A percentile compares a stretch with the other conserved stretches of the same genome.
Conservation (phyloP, 1,284 basidiomycete genomes). For the Marasmius fiardii region DNA sequence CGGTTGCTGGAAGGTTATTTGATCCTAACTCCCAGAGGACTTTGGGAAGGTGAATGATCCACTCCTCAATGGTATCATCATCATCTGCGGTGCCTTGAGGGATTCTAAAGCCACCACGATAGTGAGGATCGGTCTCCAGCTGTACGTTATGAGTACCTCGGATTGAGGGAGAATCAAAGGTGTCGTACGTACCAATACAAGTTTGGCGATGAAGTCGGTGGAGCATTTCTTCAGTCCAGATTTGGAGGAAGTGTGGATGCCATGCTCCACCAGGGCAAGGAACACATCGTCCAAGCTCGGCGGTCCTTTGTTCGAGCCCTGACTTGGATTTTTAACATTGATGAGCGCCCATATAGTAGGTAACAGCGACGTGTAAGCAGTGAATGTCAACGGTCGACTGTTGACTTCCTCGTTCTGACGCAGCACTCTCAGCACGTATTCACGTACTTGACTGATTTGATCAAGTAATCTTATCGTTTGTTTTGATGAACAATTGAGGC, state of each 20-base stretch:
- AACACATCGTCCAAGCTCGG: conserved; percentile 36
- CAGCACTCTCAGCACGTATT: conserved; percentile 72
- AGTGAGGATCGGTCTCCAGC: conserved; percentile 61
- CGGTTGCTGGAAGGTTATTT: conserved; percentile 50
- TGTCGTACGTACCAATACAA: conserved; percentile 57
- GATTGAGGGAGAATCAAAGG: not conserved
- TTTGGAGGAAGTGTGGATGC: conserved; percentile 49
- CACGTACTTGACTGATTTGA: conserved; percentile 55
- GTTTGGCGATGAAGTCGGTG: conserved; percentile 67
- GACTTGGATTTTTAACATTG: conserved; percentile 31
- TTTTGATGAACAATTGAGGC: not conserved
- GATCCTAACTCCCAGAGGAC: conserved; percentile 80
- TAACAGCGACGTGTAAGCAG: conserved; percentile 68
- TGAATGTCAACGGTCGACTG: conserved; percentile 47
- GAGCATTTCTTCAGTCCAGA: conserved; percentile 61
- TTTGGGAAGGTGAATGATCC: conserved; percentile 71
- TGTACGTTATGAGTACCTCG: conserved; percentile 23
- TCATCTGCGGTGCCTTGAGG: conserved; percentile 28
- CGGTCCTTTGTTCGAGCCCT: conserved; percentile 18
- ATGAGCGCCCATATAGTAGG: conserved; percentile 86
- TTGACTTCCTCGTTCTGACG: conserved; percentile 44
- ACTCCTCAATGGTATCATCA: conserved; percentile 42
- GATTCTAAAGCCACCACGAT: conserved; percentile 47
- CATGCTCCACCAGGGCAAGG: conserved; percentile 55
- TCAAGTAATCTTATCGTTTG: conserved; percentile 24